Percentiles rank a stretch among this genome's conserved stretches.
Evolutionary conservation across 768 basidiomycete genomes (phyloP).

Genomic region (Termitomyces sp.): DNA sequence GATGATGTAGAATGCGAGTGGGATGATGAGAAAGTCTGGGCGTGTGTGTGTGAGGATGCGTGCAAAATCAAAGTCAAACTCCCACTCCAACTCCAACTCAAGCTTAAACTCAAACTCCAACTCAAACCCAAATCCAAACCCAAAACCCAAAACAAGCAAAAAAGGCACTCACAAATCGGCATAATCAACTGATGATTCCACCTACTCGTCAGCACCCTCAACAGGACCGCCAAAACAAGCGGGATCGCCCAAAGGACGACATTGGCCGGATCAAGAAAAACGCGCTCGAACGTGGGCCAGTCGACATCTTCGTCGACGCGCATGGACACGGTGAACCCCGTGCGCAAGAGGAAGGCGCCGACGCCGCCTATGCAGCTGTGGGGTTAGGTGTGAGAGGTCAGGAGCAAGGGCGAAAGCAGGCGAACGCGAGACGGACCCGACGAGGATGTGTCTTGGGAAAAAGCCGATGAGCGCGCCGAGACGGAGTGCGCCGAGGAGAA

Average conservation of each 20-base stretch:
- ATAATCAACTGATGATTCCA: conserved; percentile 89
- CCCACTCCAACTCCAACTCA: too few species aligned
- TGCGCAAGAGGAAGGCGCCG: conserved; percentile 86
- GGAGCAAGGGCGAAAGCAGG: too few species aligned
- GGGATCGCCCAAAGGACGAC: conserved; percentile 79
- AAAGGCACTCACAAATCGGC: conserved; percentile 60
- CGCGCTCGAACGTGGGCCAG: conserved; percentile 55
- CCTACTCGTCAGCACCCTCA: conserved; percentile 75
- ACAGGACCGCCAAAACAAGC: conserved; percentile 63
- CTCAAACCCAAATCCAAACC: too few species aligned
- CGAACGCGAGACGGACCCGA: conserved; percentile 48
- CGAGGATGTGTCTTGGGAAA: conserved; percentile 93
- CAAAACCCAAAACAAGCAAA: not conserved
- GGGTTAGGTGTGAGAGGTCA: not conserved
- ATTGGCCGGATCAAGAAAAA: conserved; percentile 60
- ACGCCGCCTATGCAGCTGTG: conserved; percentile 88
- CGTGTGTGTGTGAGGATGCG: not conserved
- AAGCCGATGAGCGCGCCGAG: conserved; percentile 88
- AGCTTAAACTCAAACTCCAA: too few species aligned
- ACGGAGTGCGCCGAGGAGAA: conserved; percentile 78
- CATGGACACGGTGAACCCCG: conserved; percentile 83
- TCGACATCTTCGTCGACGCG: conserved; percentile 75
- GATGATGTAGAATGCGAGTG: conserved; percentile 77
- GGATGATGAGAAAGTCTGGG: conserved; percentile 76
- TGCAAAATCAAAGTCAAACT: too few species aligned